A percentile compares a stretch with the other conserved stretches of the same genome.
Conservation (phyloP, 208 protist genomes). For the Crithidia thermophila region DNA sequence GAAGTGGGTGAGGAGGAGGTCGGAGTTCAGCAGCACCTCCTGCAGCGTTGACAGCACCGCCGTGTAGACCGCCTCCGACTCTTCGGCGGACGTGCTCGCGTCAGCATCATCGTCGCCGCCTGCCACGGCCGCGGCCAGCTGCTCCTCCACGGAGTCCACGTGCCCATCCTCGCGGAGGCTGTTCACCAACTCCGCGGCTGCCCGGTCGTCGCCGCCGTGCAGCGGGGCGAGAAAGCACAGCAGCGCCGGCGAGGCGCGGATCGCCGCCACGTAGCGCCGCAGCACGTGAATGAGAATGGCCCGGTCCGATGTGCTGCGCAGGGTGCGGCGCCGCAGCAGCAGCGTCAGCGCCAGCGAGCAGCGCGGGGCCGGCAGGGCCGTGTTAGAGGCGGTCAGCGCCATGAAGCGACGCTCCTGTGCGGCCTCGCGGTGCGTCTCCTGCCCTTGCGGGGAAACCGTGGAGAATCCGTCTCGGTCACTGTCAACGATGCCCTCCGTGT, state of each 20-base stretch:
- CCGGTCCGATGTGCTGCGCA: conserved; percentile 19
- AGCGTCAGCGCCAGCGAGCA: conserved; percentile 17
- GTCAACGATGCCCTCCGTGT: no score
- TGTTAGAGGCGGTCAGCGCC: not conserved
- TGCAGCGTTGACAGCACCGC: conserved; percentile 23
- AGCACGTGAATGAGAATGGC: conserved; percentile 10
- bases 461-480: no score
- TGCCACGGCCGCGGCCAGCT: not conserved
- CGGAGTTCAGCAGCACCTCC: conserved; percentile 27
- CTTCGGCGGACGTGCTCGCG: no score
- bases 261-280: conserved; percentile 15
- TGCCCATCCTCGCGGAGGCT: not conserved
- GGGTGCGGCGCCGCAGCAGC: conserved; percentile 16
- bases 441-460: no score
- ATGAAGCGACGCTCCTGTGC: no score
- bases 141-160: not conserved
- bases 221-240: not conserved
- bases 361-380: conserved; percentile 7
- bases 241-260: conserved; percentile 5
- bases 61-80: conserved; percentile 17
- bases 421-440: no score
- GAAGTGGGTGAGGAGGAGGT: conserved; percentile 36
- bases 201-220: conserved; percentile 8
- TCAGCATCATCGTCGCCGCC: conserved; percentile 2
- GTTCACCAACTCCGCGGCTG: not conserved